Conservation (phyloP, 1,284 basidiomycete genomes). For the Trichosporon sp. region DNA sequence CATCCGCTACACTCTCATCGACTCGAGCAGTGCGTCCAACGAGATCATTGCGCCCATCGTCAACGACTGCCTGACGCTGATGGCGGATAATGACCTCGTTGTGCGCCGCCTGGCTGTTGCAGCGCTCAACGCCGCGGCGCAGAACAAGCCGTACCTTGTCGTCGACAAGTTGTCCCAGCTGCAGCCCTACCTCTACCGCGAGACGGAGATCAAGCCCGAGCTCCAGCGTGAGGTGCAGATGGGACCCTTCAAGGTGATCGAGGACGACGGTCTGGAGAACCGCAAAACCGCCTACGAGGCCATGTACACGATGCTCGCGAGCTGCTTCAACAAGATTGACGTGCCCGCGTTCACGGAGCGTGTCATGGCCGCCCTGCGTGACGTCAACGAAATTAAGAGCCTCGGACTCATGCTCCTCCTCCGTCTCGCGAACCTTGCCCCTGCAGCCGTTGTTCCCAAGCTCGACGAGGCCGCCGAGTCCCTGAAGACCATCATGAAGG, state of each 20-base stretch:
- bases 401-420: constrained; percentile 94
- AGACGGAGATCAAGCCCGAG: constrained; percentile 77
- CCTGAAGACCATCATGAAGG: constrained; percentile 87
- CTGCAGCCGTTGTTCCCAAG: constrained; percentile 75
- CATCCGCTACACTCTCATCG: constrained; percentile 92
- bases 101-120: constrained; percentile 85
- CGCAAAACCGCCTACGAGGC: constrained; percentile 95
- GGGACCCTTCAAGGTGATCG: constrained; percentile 83
- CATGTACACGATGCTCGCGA: constrained; percentile 91
- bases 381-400: constrained; percentile 97
- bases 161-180: constrained; percentile 76
- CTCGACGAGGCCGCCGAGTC: constrained; percentile 82
- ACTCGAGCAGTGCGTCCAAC: constrained; percentile 75
- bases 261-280: constrained; percentile 57
- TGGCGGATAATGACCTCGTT: constrained; percentile 80
- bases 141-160: constrained; percentile 90
- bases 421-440: constrained; percentile 81
- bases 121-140: constrained; percentile 87
- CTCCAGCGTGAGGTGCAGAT: constrained; percentile 91
- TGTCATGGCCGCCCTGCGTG: constrained; percentile 79
- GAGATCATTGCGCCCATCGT: constrained; percentile 82
- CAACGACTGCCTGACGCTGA: constrained; percentile 84
- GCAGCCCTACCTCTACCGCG: constrained; percentile 80
- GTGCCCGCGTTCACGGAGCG: constrained; percentile 79
- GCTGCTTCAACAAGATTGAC: constrained; percentile 81